Percentiles rank a stretch among this genome's conserved stretches.
Conservation (phyloP, 495 filamentous ascomycete species). For the Trichoderma reesei region DNA sequence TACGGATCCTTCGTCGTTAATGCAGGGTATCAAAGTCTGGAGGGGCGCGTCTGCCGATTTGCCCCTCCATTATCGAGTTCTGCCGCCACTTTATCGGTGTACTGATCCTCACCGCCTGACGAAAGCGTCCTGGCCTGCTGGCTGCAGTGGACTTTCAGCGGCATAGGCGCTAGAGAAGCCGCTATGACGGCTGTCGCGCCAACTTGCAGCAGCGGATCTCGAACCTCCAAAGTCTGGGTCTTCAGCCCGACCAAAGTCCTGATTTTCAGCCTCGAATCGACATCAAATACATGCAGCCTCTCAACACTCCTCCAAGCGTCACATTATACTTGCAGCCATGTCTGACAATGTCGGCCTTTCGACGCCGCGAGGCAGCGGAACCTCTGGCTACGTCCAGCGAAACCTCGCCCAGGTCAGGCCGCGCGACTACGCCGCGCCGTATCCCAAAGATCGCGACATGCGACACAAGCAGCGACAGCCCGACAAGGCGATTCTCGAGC, state of each 20-base stretch:
- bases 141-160: not conserved
- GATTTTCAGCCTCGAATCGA: too few relatives aligned
- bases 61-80: conserved; percentile 7
- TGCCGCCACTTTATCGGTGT: conserved; percentile 1
- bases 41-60: not conserved
- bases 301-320: too few relatives aligned
- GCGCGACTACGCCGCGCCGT: conserved; percentile 54
- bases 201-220: not conserved
- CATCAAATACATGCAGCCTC: too few relatives aligned
- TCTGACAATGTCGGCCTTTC: conserved; percentile 95
- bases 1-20: not conserved
- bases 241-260: not conserved
- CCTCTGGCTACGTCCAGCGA: conserved; percentile 93
- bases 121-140: not conserved
- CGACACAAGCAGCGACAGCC: conserved; percentile 72
- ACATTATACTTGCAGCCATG: too few relatives aligned
- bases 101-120: not conserved
- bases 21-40: not conserved
- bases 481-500: conserved; percentile 84
- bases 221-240: not conserved
- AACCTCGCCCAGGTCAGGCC: conserved; percentile 82
- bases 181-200: not conserved
- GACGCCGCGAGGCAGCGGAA: conserved; percentile 89
- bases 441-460: conserved; percentile 54
- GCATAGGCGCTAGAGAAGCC: not conserved